Conservation (phyloP, 805 yeast genomes). For the Candida orba region DNA sequence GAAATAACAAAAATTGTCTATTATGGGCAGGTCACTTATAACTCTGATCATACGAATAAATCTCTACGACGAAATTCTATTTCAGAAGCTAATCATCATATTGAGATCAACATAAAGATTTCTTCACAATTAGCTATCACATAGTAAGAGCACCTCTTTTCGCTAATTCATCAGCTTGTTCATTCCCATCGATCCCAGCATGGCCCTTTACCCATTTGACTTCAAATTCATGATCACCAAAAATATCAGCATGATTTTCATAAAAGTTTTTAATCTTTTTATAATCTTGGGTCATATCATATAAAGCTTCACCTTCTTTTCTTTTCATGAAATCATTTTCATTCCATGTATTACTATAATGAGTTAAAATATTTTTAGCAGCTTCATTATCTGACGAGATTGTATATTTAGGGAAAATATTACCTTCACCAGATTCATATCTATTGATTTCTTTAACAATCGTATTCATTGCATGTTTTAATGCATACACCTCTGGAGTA, state of each 20-base stretch:
- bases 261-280: slow-evolving; percentile 33
- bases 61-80: no score
- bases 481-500: slow-evolving; percentile 72
- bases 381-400: slow-evolving; percentile 75
- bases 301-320: slow-evolving; percentile 25
- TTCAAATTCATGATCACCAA: slow-evolving; percentile 30
- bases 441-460: slow-evolving; percentile 29
- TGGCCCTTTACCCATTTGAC: no score
- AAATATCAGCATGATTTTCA: slow-evolving; percentile 15
- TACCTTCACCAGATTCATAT: slow-evolving; percentile 12
- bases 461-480: slow-evolving; percentile 44
- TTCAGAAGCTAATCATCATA: no score
- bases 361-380: slow-evolving; percentile 45
- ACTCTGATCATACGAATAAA: no score
- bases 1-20: no score
- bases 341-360: slow-evolving; percentile 55
- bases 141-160: no score
- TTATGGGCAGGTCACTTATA: no score
- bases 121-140: no score
- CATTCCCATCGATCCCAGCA: no score
- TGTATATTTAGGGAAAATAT: slow-evolving; percentile 24
- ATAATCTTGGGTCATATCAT: slow-evolving; percentile 36
- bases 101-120: no score
- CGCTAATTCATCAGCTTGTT: no score
- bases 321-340: slow-evolving; percentile 42